Evolutionary conservation across 495 filamentous ascomycete species (phyloP).

Genomic region (Penicillium pancosmium): DNA sequence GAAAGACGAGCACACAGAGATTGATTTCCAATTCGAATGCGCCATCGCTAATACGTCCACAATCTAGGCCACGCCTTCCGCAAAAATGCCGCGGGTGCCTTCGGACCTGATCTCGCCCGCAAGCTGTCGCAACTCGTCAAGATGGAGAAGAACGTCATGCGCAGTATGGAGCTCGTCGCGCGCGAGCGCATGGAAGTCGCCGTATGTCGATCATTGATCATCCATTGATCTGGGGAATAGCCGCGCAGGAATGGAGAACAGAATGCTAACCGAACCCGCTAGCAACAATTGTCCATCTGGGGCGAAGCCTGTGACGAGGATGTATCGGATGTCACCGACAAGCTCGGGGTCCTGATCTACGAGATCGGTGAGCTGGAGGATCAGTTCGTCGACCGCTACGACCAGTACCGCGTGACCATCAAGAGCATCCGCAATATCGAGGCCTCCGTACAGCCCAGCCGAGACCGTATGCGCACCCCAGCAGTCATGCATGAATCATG

Average conservation of each 20-base stretch:
- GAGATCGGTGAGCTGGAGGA: slow-evolving; percentile 99
- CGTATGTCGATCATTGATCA: slow-evolving; percentile 53
- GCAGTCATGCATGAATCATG: not conserved
- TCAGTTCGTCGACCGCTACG: slow-evolving; percentile 96
- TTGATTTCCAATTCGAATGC: not conserved
- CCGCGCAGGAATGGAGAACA: not conserved
- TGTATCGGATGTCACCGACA: slow-evolving; percentile 98
- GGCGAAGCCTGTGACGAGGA: slow-evolving; percentile 96
- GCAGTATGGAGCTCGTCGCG: slow-evolving; percentile 92
- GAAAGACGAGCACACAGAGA: not conserved
- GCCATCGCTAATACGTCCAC: slow-evolving; percentile 24
- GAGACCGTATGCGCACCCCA: slow-evolving; percentile 71
- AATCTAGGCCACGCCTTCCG: slow-evolving; percentile 87
- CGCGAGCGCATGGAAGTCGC: slow-evolving; percentile 98
- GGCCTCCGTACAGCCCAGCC: slow-evolving; percentile 94
- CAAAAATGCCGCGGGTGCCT: slow-evolving; percentile 86
- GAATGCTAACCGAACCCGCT: slow-evolving; percentile 18
- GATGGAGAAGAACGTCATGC: slow-evolving; percentile 99
- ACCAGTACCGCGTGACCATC: slow-evolving; percentile 98
- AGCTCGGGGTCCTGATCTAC: slow-evolving; percentile 95
- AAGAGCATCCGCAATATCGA: slow-evolving; percentile 99
- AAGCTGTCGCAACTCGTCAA: slow-evolving; percentile 98
- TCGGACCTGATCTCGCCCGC: slow-evolving; percentile 94
- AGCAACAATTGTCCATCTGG: slow-evolving; percentile 99
- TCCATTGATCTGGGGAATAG: not conserved